Evolutionary conservation across 2,329 filamentous ascomycete species (phyloP), one percentile per base, ranked within the genome.

Genomic region (Paraphoma chrysanthemicola): DNA sequence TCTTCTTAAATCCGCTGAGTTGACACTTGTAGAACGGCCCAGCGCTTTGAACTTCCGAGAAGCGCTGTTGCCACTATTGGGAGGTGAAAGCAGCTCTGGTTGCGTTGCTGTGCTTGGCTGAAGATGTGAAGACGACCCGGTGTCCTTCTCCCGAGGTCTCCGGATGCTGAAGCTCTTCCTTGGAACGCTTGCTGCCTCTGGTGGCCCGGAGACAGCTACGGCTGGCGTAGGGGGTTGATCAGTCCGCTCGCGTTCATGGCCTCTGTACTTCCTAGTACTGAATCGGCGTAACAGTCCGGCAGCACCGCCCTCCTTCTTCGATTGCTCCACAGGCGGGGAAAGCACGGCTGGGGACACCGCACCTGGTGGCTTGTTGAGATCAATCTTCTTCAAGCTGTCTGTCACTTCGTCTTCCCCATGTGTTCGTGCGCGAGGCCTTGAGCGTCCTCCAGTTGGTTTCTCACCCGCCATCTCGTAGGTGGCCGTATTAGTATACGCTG

Each of bases 381-480:
- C 86, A 17, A 90, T 77, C 63, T 88, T 86, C 76, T 92, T 90
- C 73, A 90, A 79, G 7, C 84, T 84, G 47, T 96, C 91, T 0
- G 88, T 85, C 10, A 92, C 85, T 55, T 99, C 95, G 60, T 98
- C 94, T 76, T 98, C 95, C 14, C 94, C 95, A 71, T 98, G 94
- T 0, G 95, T 98, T 63, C 95, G 86, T 36, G 95, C 93, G 47
- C 95, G 86, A 7, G 93, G 92, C 48, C 95, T 85, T 33, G 91
- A 89, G 57, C 94, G 85, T 44, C 92, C 91, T 43, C 93, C 92
- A 1, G 91, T 95, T 10, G 91, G 89, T 71, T 89, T 93, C 77
- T 97, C 93, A 16, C 93, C 93, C 0, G 92, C 88, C 84, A 97
- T 90, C 74, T 97, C 93, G 71, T 95, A 96, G 1, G 90, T 81